phyloP scores from a whole-genome alignment of 257 asterid genomes.

The Handroanthus guayacan region DNA sequence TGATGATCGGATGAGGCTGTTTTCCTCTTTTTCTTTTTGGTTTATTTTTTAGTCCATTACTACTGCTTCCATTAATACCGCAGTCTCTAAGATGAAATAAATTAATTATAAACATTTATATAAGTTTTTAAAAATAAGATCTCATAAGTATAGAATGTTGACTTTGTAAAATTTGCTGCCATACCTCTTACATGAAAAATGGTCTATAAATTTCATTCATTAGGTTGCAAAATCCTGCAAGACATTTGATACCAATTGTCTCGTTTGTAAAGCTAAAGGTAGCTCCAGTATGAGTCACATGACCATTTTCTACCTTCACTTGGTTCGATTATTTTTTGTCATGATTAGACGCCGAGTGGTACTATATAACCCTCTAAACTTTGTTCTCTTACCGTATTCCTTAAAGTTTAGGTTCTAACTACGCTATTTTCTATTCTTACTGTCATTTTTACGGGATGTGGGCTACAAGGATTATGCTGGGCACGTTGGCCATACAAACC shows the following conservation, averaged over 20 bases:
- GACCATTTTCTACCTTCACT: conserved; percentile 5
- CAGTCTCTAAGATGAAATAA: not conserved
- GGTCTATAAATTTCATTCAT: too few relatives aligned
- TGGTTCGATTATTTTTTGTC: not conserved
- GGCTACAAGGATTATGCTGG: conserved; percentile 6
- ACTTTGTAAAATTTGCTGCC: not conserved
- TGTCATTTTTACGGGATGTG: conserved; percentile 19
- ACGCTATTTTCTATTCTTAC: conserved; percentile 6
- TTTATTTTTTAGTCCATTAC: not conserved
- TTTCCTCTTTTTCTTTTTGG: too few relatives aligned
- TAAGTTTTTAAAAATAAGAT: not conserved
- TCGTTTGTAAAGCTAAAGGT: conserved; percentile 6
- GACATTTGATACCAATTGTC: not conserved
- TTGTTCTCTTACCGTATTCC: not conserved
- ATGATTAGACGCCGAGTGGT: not conserved
- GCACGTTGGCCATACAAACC: conserved; percentile 28
- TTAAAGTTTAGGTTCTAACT: not conserved
- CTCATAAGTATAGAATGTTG: not conserved
- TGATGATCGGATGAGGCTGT: not conserved
- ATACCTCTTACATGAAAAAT: not conserved
- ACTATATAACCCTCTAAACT: not conserved
- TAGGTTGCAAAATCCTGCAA: not conserved
- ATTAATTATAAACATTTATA: not conserved
- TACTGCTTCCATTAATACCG: not conserved
- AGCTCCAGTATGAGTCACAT: conserved; percentile 12